These are phyloP conservation scores for Claviceps cyperi DNA, from an alignment of 2,329 filamentous ascomycete genomes.

Conservation along the genomic window DNA sequence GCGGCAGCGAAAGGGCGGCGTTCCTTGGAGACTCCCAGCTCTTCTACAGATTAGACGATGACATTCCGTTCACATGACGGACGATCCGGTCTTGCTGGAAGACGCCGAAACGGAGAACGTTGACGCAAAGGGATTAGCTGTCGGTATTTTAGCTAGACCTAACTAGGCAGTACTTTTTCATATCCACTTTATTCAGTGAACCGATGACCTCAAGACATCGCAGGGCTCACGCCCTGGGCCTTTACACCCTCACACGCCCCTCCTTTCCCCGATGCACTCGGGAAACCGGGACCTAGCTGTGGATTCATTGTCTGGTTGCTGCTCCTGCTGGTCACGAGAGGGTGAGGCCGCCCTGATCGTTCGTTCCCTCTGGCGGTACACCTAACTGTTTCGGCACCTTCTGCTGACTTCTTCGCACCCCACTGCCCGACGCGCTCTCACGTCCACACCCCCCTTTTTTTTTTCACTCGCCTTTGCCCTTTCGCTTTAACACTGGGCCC, in stretches of 20 bases:
- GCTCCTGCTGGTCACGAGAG: slow-evolving; percentile 4
- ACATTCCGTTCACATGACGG: slow-evolving; percentile 3
- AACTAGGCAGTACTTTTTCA: not conserved
- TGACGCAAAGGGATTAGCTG: not conserved
- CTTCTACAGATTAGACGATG: not conserved
- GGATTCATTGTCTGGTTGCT: not conserved
- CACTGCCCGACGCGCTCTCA: not conserved
- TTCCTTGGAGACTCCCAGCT: not conserved
- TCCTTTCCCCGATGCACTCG: not conserved
- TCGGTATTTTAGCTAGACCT: not conserved
- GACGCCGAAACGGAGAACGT: not conserved
- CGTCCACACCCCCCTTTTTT: not conserved
- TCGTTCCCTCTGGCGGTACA: not conserved
- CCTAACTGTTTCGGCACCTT: not conserved
- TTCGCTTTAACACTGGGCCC: not conserved
- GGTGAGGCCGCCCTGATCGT: not conserved
- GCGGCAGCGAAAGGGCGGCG: not conserved
- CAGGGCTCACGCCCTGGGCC: not conserved
- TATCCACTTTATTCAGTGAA: not conserved
- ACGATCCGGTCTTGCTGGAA: not conserved
- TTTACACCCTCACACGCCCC: not conserved
- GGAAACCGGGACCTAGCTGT: not conserved
- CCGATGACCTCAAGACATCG: not conserved
- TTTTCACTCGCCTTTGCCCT: not conserved
- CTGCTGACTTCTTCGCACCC: not conserved